Percentiles rank a stretch among this genome's conserved stretches.
Conservation (phyloP, 2,329 filamentous ascomycete species). For the Microsporum audouinii region DNA sequence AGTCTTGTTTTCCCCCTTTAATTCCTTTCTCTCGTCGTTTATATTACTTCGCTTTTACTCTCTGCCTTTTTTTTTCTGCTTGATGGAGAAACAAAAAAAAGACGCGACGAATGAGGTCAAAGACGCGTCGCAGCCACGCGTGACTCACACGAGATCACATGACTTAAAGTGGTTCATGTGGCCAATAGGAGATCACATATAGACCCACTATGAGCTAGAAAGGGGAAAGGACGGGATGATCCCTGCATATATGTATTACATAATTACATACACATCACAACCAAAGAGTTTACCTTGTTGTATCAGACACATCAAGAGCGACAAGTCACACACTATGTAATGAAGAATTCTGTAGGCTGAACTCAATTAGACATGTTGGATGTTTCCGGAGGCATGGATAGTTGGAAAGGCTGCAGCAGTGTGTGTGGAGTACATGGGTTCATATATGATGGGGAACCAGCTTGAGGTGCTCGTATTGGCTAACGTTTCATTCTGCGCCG, state of each 20-base stretch:
- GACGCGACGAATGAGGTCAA: slow-evolving; percentile 9
- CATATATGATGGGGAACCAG: neutral
- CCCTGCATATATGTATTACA: neutral
- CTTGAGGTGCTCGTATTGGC: neutral
- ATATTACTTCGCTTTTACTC: neutral
- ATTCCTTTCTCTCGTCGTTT: neutral
- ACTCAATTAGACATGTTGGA: neutral
- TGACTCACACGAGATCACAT: slow-evolving; percentile 16
- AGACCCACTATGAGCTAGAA: neutral
- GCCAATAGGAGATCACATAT: neutral
- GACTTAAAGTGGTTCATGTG: slow-evolving; percentile 1
- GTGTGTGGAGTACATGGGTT: neutral
- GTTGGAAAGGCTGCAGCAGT: neutral
- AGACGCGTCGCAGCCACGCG: slow-evolving; percentile 15
- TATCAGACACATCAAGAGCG: neutral
- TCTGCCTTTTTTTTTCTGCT: neutral
- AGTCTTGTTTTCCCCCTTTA: neutral
- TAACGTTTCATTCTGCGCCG: neutral
- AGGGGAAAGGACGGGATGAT: neutral
- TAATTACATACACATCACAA: neutral
- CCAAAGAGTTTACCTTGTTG: neutral
- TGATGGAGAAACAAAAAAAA: neutral
- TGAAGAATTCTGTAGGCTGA: neutral
- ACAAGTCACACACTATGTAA: neutral
- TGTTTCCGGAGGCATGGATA: neutral